A percentile compares a stretch with the other conserved stretches of the same genome.
Conservation (phyloP, 1,284 basidiomycete genomes). For the Austroboletus olivaceoglutinosus region DNA sequence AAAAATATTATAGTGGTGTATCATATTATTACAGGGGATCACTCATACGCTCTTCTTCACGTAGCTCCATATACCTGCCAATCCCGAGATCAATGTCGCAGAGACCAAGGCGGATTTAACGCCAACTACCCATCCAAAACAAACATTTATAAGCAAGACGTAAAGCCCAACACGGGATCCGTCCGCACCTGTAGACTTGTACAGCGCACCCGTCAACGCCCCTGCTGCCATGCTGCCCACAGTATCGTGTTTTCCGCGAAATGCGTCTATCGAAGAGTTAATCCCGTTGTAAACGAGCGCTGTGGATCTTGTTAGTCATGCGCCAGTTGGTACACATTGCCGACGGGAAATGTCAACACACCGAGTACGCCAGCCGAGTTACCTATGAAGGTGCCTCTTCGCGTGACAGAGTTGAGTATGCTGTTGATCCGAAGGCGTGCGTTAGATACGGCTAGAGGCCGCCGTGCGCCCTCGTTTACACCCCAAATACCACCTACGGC, state of each 20-base stretch:
- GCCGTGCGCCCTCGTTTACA: slow-evolving; percentile 87
- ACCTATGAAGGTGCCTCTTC: slow-evolving; percentile 96
- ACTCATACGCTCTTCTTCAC: slow-evolving; percentile 77
- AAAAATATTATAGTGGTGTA: slow-evolving; percentile 48
- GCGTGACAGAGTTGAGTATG: slow-evolving; percentile 92
- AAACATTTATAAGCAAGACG: slow-evolving; percentile 36
- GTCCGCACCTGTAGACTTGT: slow-evolving; percentile 87
- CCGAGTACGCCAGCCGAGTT: slow-evolving; percentile 98
- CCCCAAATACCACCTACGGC: slow-evolving; percentile 94
- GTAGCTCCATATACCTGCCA: slow-evolving; percentile 90
- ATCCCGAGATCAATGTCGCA: slow-evolving; percentile 83
- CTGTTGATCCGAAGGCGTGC: slow-evolving; percentile 92
- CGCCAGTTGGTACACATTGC: slow-evolving; percentile 21
- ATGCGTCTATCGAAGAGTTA: slow-evolving; percentile 89
- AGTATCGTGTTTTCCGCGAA: slow-evolving; percentile 90
- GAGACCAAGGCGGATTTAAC: slow-evolving; percentile 86
- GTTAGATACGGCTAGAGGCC: slow-evolving; percentile 83
- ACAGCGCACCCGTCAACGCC: slow-evolving; percentile 86
- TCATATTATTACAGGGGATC: slow-evolving; percentile 48
- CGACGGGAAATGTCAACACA: slow-evolving; percentile 49
- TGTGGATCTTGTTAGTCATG: slow-evolving; percentile 37
- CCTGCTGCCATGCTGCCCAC: slow-evolving; percentile 91
- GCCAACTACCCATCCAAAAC: slow-evolving; percentile 65
- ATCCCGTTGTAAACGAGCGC: slow-evolving; percentile 96
- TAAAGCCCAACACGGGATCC: slow-evolving; percentile 28